These are phyloP conservation scores for Ogataea dorogensis DNA, from an alignment of 805 yeast genomes.

Conservation along the genomic window DNA sequence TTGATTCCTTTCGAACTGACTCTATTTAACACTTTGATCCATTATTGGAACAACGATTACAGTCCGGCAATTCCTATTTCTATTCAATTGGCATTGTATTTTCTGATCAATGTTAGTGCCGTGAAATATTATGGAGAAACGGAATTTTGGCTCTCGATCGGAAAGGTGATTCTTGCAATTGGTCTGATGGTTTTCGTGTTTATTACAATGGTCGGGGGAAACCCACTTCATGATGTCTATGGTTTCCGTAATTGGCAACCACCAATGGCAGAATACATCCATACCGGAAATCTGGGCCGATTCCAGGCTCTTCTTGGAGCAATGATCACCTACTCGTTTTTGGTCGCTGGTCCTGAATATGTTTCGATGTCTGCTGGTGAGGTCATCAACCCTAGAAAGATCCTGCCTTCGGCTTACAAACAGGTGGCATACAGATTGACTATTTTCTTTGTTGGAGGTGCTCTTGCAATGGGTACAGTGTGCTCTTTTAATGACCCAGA, in stretches of 20 bases:
- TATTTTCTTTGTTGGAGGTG: constrained; percentile 47
- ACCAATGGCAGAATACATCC: constrained; percentile 37
- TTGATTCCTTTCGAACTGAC: constrained; percentile 50
- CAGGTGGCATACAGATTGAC: constrained; percentile 45
- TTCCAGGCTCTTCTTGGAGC: constrained; percentile 46
- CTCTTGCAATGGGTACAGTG: constrained; percentile 45
- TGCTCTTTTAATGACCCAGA: constrained; percentile 43
- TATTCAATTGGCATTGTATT: constrained; percentile 41
- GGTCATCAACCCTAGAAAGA: constrained; percentile 45
- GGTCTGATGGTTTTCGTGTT: constrained; percentile 45
- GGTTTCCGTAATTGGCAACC: constrained; percentile 36
- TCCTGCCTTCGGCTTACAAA: constrained; percentile 46
- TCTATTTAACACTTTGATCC: constrained; percentile 45
- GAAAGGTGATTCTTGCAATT: constrained; percentile 42
- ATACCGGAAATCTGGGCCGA: constrained; percentile 43
- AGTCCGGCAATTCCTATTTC: constrained; percentile 46
- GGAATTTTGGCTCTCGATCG: constrained; percentile 46
- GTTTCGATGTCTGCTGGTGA: constrained; percentile 49
- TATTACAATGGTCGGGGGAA: constrained; percentile 52
- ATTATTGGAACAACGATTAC: constrained; percentile 47
- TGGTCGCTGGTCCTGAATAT: constrained; percentile 51
- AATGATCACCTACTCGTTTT: constrained; percentile 41
- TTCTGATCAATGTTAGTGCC: constrained; percentile 42
- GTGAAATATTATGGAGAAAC: constrained; percentile 47
- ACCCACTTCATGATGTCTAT: constrained; percentile 42